A percentile compares a stretch with the other conserved stretches of the same genome.
Evolutionary conservation across 164 flowering plant species (phyloP).

Genomic region (Taxillus chinensis): DNA sequence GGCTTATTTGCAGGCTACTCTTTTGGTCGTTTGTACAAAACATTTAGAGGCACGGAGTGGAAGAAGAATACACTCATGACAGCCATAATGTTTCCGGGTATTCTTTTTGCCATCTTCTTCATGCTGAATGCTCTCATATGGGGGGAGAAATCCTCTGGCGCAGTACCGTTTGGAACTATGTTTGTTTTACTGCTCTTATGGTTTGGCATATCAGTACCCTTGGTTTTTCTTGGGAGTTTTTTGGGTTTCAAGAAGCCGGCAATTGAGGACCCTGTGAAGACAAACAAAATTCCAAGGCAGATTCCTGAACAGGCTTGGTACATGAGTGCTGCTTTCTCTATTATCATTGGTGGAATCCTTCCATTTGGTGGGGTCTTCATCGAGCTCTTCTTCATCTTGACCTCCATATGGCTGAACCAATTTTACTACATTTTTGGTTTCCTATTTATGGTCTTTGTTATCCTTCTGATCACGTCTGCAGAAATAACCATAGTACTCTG

Average conservation of each 20-base stretch:
- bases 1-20: constrained; percentile 35
- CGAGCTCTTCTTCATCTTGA: constrained; percentile 54
- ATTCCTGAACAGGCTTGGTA: constrained; percentile 58
- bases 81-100: constrained; percentile 34
- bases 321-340: constrained; percentile 45
- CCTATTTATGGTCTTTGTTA: constrained; percentile 17
- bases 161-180: constrained; percentile 41
- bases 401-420: constrained; percentile 51
- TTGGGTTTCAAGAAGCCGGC: constrained; percentile 33
- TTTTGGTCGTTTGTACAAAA: constrained; percentile 29
- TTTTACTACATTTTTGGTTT: constrained; percentile 39
- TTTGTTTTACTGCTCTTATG: constrained; percentile 32
- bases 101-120: constrained; percentile 28
- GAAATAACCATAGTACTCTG: constrained; percentile 28
- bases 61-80: constrained; percentile 29
- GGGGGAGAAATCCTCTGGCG: constrained; percentile 39
- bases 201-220: constrained; percentile 38
- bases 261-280: constrained; percentile 26
- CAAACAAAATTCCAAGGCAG: constrained; percentile 27
- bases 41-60: constrained; percentile 38
- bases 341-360: constrained; percentile 48
- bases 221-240: constrained; percentile 33
- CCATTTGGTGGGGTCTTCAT: constrained; percentile 56
- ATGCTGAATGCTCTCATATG: constrained; percentile 33
- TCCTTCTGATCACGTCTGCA: constrained; percentile 25